Evolutionary conservation across 306 rosid genomes (phyloP).

Genomic region (Mucuna pruriens): DNA sequence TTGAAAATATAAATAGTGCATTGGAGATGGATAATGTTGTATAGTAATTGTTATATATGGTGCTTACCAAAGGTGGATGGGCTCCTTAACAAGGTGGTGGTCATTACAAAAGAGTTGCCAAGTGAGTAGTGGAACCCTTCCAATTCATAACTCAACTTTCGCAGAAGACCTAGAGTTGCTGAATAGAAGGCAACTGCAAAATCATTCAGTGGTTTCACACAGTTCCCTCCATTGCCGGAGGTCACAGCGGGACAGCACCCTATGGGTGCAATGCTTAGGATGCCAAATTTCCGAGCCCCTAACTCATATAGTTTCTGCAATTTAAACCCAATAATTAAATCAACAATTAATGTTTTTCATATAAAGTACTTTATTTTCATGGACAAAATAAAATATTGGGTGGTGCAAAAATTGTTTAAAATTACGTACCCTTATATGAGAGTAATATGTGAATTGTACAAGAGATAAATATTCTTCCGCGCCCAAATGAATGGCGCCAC

Average conservation of each 20-base stretch:
- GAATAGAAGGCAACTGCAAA: slow-evolving; percentile 40
- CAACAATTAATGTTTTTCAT: background rate
- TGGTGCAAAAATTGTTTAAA: background rate
- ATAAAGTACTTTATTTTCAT: background rate
- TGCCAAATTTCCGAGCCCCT: slow-evolving; percentile 66
- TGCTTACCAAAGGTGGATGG: slow-evolving; percentile 39
- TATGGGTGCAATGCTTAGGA: slow-evolving; percentile 47
- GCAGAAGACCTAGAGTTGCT: slow-evolving; percentile 17
- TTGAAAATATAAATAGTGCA: background rate
- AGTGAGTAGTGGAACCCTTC: slow-evolving; percentile 47
- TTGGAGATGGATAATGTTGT: background rate
- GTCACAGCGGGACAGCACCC: slow-evolving; percentile 55
- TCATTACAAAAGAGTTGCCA: slow-evolving; percentile 48
- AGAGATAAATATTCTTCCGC: slow-evolving; percentile 2
- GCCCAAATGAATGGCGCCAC: background rate
- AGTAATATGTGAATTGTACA: slow-evolving; percentile 28
- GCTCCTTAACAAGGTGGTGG: background rate
- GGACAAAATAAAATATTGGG: background rate
- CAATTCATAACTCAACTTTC: slow-evolving; percentile 42
- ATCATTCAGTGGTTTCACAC: slow-evolving; percentile 41
- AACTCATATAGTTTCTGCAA: slow-evolving; percentile 47
- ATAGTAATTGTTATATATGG: no score
- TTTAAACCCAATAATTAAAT: background rate
- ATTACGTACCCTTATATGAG: slow-evolving; percentile 36
- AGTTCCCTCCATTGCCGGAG: slow-evolving; percentile 17